phyloP scores from a whole-genome alignment of 345 rosid species.

The Heritiera fomes region DNA sequence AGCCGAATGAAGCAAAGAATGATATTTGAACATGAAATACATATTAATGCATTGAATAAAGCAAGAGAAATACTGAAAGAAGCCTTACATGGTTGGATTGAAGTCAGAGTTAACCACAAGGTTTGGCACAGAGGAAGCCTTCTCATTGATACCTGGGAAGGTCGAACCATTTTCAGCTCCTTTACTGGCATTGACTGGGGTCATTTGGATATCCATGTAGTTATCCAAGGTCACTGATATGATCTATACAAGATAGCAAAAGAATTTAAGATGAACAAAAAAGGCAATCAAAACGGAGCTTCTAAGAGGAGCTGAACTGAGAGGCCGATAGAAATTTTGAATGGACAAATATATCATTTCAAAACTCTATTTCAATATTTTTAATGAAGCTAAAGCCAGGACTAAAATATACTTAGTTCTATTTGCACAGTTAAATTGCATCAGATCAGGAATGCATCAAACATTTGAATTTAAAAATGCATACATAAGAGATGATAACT shows the following conservation, averaged over 20 bases:
- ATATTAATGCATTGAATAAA: conserved; percentile 14
- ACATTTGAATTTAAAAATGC: neutral
- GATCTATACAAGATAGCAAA: conserved; percentile 53
- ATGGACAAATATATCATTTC: neutral
- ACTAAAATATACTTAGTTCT: neutral
- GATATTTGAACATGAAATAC: conserved; percentile 20
- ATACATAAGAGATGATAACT: conserved; percentile 33
- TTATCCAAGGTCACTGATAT: conserved; percentile 87
- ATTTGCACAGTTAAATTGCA: neutral
- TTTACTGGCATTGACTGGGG: conserved; percentile 38
- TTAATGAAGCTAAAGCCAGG: neutral
- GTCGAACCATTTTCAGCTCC: conserved; percentile 31
- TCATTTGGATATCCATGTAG: conserved; percentile 54
- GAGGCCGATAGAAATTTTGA: neutral
- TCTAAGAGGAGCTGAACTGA: conserved; percentile 2
- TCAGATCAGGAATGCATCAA: neutral
- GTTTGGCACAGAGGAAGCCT: conserved; percentile 43
- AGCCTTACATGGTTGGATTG: conserved; percentile 56
- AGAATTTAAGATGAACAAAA: conserved; percentile 23
- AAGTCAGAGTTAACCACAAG: conserved; percentile 38
- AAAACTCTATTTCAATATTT: neutral
- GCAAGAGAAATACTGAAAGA: conserved; percentile 21
- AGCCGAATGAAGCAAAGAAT: conserved; percentile 24
- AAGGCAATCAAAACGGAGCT: conserved; percentile 14
- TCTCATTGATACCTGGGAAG: conserved; percentile 38